Conservation (phyloP, 352 stramenopile genomes). For the Phytopythium kandeliae region DNA sequence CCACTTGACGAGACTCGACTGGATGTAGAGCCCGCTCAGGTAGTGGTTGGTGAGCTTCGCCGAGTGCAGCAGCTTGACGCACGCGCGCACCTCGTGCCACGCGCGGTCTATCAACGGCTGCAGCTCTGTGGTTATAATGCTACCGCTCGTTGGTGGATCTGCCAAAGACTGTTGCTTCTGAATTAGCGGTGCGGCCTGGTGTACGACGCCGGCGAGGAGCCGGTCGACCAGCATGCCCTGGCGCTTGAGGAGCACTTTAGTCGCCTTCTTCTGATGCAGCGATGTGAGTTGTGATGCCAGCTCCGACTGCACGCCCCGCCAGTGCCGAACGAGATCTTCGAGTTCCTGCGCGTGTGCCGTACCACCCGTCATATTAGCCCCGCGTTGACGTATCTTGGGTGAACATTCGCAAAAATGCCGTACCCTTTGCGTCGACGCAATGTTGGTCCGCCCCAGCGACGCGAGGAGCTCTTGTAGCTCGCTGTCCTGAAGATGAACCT, state of each 20-base stretch:
- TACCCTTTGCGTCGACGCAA: slow-evolving; percentile 38
- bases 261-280: slow-evolving; percentile 55
- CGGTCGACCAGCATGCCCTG: slow-evolving; percentile 57
- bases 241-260: slow-evolving; percentile 48
- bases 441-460: slow-evolving; percentile 46
- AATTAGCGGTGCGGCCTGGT: slow-evolving; percentile 11
- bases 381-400: no score
- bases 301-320: slow-evolving; percentile 39
- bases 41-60: slow-evolving; percentile 71
- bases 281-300: slow-evolving; percentile 48
- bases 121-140: slow-evolving; percentile 1
- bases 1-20: slow-evolving; percentile 55
- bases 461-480: slow-evolving; percentile 43
- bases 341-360: no score
- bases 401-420: no score
- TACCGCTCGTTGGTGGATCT: background rate
- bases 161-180: slow-evolving; percentile 14
- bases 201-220: slow-evolving; percentile 27
- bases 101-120: slow-evolving; percentile 24
- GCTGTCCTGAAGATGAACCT: slow-evolving; percentile 38
- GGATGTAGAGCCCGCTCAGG: slow-evolving; percentile 55
- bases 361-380: no score
- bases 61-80: slow-evolving; percentile 57
- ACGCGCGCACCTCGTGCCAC: slow-evolving; percentile 57
- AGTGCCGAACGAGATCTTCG: slow-evolving; percentile 64